These are phyloP conservation scores for Coemansia sp. DNA, from an alignment of 192 early-diverging fungal species.

Conservation along the genomic window DNA sequence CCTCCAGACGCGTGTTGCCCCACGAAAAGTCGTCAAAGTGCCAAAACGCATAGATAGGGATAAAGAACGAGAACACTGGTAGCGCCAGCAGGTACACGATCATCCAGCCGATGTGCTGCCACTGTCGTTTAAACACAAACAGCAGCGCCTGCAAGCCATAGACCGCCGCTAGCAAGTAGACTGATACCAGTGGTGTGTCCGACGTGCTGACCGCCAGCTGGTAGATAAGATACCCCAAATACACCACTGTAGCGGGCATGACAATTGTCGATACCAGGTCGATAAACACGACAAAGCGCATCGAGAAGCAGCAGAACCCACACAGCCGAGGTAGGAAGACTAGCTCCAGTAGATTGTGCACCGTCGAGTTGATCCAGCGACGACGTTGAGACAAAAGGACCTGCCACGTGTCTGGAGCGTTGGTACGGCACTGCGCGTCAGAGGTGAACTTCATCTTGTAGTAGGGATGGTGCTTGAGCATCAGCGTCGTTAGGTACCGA, in stretches of 20 bases:
- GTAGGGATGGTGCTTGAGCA: slow-evolving; percentile 99
- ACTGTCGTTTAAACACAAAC: slow-evolving; percentile 87
- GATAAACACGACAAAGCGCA: slow-evolving; percentile 95
- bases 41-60: slow-evolving; percentile 97
- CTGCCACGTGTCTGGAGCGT: slow-evolving; percentile 92
- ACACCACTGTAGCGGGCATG: slow-evolving; percentile 91
- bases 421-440: slow-evolving; percentile 95
- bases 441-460: slow-evolving; percentile 94
- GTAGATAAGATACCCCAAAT: slow-evolving; percentile 86
- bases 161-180: slow-evolving; percentile 83
- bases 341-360: slow-evolving; percentile 97
- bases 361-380: slow-evolving; percentile 99
- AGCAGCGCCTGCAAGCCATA: slow-evolving; percentile 91
- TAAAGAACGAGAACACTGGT: slow-evolving; percentile 87
- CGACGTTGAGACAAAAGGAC: slow-evolving; percentile 97
- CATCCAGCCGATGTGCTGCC: slow-evolving; percentile 98
- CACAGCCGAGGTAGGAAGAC: slow-evolving; percentile 92
- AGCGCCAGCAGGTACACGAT: slow-evolving; percentile 92
- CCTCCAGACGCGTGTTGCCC: slow-evolving; percentile 95
- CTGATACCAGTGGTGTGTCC: slow-evolving; percentile 74
- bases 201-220: slow-evolving; percentile 59
- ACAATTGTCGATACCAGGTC: slow-evolving; percentile 93
- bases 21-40: slow-evolving; percentile 99
- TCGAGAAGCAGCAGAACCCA: slow-evolving; percentile 97
- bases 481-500: slow-evolving; percentile 91